Conservation (phyloP, 202 grass and related monocot species). For the Schoenoplectus tabernaemontani region DNA sequence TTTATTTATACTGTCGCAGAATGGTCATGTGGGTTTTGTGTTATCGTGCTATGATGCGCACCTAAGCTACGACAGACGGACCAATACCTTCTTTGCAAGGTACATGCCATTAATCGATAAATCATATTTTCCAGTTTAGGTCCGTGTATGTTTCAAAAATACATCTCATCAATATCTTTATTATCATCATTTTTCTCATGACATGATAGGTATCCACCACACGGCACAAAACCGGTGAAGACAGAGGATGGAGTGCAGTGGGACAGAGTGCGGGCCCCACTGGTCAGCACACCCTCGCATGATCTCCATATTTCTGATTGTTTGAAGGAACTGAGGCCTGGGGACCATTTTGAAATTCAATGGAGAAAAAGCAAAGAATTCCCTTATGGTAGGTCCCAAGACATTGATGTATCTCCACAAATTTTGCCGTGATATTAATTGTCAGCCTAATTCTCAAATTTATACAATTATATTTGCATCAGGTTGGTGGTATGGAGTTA, state of each 20-base stretch:
- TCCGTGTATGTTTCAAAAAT: not conserved
- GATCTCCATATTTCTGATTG: constrained; percentile 58
- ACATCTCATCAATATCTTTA: not conserved
- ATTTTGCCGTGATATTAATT: not conserved
- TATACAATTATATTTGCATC: constrained; percentile 11
- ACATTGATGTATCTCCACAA: not conserved
- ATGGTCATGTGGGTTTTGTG: constrained; percentile 74
- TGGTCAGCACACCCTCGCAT: constrained; percentile 41
- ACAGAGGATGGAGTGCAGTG: constrained; percentile 65
- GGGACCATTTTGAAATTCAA: constrained; percentile 81
- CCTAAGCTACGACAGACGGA: constrained; percentile 61
- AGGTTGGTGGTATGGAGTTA: constrained; percentile 97
- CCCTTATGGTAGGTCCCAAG: constrained; percentile 50
- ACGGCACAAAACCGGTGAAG: constrained; percentile 54
- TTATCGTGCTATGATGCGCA: constrained; percentile 90
- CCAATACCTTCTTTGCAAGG: constrained; percentile 77
- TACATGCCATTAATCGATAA: constrained; percentile 14
- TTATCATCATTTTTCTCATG: not conserved
- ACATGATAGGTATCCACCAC: constrained; percentile 55
- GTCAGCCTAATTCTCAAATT: not conserved
- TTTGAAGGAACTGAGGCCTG: constrained; percentile 46
- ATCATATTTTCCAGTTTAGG: not conserved
- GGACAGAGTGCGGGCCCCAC: constrained; percentile 52
- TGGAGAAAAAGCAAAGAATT: constrained; percentile 89
- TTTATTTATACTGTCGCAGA: constrained; percentile 34